phyloP scores from a whole-genome alignment of 805 yeast genomes.

The Cyberlindnera xylosilytica region DNA sequence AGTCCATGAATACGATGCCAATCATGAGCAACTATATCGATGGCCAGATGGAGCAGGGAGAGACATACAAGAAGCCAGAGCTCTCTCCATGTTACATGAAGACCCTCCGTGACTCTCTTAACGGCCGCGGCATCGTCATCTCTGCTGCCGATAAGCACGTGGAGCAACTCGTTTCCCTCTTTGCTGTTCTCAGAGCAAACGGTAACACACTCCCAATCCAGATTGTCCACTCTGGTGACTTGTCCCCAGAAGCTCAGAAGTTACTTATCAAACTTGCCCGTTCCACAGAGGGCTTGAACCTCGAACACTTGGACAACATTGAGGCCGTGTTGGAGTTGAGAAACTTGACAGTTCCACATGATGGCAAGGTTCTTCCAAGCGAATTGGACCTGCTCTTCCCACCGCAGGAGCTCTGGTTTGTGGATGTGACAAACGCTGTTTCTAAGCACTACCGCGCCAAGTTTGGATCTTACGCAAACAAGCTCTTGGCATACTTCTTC shows the following conservation, averaged over 20 bases:
- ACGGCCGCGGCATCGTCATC: constrained; percentile 35
- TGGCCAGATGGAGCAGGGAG: constrained; percentile 9
- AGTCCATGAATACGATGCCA: constrained; percentile 13
- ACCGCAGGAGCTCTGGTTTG: constrained; percentile 40
- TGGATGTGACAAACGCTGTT: constrained; percentile 29
- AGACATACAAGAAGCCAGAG: constrained; percentile 19
- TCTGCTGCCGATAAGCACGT: constrained; percentile 30
- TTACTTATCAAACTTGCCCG: constrained; percentile 35
- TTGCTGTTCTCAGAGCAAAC: constrained; percentile 39
- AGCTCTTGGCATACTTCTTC: constrained; percentile 46
- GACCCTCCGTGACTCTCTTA: constrained; percentile 25
- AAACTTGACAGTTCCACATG: constrained; percentile 8
- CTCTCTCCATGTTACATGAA: constrained; percentile 29
- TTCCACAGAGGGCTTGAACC: constrained; percentile 2
- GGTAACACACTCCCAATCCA: constrained; percentile 40
- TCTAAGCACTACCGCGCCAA: constrained; percentile 13
- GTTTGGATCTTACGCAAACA: constrained; percentile 42
- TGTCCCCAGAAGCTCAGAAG: constrained; percentile 31
- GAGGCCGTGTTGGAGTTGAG: constrained; percentile 2
- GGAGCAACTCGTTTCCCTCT: constrained; percentile 28
- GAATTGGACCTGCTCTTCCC: constrained; percentile 22
- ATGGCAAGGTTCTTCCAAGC: background rate
- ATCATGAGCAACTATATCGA: constrained; percentile 15
- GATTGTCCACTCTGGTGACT: constrained; percentile 35
- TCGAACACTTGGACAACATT: constrained; percentile 16